Base-by-base conservation (phyloP, 2,329 filamentous ascomycete species). In the Pyricularia pennisetigena region DNA sequence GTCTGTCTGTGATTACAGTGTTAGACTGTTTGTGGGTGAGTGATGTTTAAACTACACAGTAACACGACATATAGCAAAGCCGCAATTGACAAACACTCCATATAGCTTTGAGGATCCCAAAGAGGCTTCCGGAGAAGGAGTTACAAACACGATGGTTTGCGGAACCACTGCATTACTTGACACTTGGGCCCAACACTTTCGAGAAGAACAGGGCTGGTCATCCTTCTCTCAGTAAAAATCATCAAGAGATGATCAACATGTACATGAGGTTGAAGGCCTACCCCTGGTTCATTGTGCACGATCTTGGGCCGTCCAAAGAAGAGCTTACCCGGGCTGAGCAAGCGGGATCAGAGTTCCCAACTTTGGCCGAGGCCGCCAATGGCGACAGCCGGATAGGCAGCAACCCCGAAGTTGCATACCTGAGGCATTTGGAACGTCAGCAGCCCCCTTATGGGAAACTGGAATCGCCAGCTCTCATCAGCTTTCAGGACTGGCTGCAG, bases 401-500 rank as follows among this genome's bases (percentile, higher is more conserved):
- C 7, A 80, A 81, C 66, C 74, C 77, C 28, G 80, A 97, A 75
- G 82, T 97, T 30, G 88, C 88, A 4, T 99, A 99, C 75, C 82
- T 99, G 69, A 86, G 90, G 71, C 90, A 95, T 78, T 81, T 99
- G 0, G 93, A 98, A 77, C 85, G 88, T 65, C 91, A 91, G 69
- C 94, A 98, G 75, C 88, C 90, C 9, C 82, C 88, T 0, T 80
- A 83, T 68, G 79, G 80, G 0, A 76, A 77, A 7, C 78, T 87
- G 4, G 85, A 88, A 74, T 80, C 80, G 20, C 77, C 79, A 2
- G 83, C 82, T 0, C 75, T 88, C 68, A 83, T 80, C 4, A 85
- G 80, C 72, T 85, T 88, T 86, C 96, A 99, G 75, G 95, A 99
- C 77, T 99, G 95, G 83, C 83, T 99, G 12, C 95, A 99, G 77